Base-by-base conservation (phyloP, 148 eudicot genomes). In the Silene latifolia region DNA sequence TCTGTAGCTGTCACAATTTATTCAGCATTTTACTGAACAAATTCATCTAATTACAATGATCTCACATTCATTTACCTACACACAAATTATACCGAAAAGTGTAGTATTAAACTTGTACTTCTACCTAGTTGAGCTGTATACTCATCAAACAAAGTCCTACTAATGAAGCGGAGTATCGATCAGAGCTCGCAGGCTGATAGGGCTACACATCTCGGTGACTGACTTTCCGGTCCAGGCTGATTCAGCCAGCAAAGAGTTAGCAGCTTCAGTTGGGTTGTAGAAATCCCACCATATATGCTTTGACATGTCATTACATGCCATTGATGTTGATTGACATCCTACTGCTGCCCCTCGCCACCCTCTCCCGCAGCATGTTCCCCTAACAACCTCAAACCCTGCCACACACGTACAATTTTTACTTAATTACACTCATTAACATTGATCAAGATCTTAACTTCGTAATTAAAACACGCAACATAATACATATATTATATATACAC, bases 261-360 rank as follows among this genome's bases (percentile, higher is more conserved):
- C 86, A 8, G 80, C 75, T 54, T 78, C 75, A 7, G 87, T 82
- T 3, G 94, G 94, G 67, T 89, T 89, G 79, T 83, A 85, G 7
- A 84, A 81, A 70, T 88, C 91, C 91, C 94, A 89, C 91, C 91
- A 89, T 10, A 89, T 57, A 67, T 82, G 74, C 27, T 65, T 12
- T 24, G 83, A 81, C 6, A 75, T 51, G 44, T 86, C 61, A 7
- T 48, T 67, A 70, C 91, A 88, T 14, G 88, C 88, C 82, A 78
- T 85, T 14, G 82, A 78, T 68, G 56, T 11, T 8, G 83, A 80
- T 11, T 83, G 64, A 68, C 94, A 89, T 23, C 89, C 91, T 8
- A 35, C 62, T 56, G 72, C 76, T 23, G 87, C 88, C 11, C 83
- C 86, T 60, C 80, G 79, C 80, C 79, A 80, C 58, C 87, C 88